Conservation (phyloP, 2,329 filamentous ascomycete genomes). For the Aureobasidium sp. region DNA sequence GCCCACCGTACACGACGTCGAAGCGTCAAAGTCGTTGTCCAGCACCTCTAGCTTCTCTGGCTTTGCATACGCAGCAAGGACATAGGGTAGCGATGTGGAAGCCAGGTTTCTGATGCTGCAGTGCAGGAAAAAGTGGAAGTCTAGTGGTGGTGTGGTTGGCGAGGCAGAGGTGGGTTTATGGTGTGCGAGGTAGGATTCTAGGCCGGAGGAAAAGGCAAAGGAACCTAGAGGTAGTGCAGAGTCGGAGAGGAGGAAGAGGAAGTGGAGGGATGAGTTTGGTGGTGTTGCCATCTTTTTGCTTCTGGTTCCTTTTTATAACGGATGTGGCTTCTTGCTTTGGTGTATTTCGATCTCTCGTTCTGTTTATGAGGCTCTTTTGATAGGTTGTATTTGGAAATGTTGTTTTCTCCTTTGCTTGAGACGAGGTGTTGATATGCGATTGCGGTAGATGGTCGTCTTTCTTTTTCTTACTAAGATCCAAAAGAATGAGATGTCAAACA, state of each 20-base stretch:
- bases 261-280: conserved; percentile 41
- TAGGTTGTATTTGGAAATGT: background rate
- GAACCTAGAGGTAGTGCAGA: conserved; percentile 74
- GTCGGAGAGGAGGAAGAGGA: conserved; percentile 68
- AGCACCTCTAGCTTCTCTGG: conserved; percentile 46
- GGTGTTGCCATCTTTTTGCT: background rate
- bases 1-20: conserved; percentile 69
- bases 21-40: conserved; percentile 69
- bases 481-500: too few relatives aligned
- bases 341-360: background rate
- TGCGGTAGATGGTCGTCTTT: background rate
- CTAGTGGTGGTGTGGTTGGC: conserved; percentile 19
- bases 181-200: conserved; percentile 76
- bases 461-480: too few relatives aligned
- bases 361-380: background rate
- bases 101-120: conserved; percentile 64
- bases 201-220: conserved; percentile 77
- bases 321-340: background rate
- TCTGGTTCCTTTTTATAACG: too few relatives aligned
- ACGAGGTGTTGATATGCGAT: background rate
- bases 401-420: background rate
- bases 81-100: conserved; percentile 64
- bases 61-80: conserved; percentile 55
- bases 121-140: conserved; percentile 58
- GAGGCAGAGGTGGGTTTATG: conserved; percentile 23